Evolutionary conservation across 352 stramenopile species (phyloP).

Genomic region (Phytophthora pistaciae): DNA sequence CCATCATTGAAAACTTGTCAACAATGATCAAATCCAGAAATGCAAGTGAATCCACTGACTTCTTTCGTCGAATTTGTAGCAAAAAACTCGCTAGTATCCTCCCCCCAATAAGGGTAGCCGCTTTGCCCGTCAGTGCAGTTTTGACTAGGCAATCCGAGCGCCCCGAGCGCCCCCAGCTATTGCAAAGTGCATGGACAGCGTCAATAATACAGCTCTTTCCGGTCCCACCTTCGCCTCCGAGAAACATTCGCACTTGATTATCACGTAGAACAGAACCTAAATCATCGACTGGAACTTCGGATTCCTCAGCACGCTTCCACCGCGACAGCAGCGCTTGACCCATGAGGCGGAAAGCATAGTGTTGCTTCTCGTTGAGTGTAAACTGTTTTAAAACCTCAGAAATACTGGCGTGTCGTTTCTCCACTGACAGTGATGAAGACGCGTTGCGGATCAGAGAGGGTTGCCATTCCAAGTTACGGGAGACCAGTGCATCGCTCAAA

Average conservation of each 20-base stretch:
- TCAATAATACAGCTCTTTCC: constrained; percentile 8
- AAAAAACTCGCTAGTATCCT: constrained; percentile 4
- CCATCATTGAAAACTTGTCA: constrained; percentile 14
- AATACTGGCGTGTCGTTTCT: background rate
- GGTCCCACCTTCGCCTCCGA: constrained; percentile 6
- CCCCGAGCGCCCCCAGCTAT: background rate
- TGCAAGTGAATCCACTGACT: background rate
- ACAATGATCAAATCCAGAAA: background rate
- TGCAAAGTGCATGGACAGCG: background rate
- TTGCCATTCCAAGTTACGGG: constrained; percentile 2
- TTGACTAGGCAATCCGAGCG: background rate
- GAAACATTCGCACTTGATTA: constrained; percentile 1
- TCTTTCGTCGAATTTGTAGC: background rate
- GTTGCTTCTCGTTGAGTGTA: constrained; percentile 9
- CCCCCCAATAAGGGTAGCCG: background rate
- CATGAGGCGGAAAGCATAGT: background rate
- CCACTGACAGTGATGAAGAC: background rate
- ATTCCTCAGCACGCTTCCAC: background rate
- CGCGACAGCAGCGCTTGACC: background rate
- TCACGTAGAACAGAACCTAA: background rate
- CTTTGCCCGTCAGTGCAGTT: constrained; percentile 4
- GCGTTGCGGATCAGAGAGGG: background rate
- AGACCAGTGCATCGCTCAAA: background rate
- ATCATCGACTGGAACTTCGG: background rate
- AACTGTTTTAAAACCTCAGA: background rate